These are phyloP conservation scores for Apium graveolens DNA, from an alignment of 129 eudicot species.

Conservation along the genomic window DNA sequence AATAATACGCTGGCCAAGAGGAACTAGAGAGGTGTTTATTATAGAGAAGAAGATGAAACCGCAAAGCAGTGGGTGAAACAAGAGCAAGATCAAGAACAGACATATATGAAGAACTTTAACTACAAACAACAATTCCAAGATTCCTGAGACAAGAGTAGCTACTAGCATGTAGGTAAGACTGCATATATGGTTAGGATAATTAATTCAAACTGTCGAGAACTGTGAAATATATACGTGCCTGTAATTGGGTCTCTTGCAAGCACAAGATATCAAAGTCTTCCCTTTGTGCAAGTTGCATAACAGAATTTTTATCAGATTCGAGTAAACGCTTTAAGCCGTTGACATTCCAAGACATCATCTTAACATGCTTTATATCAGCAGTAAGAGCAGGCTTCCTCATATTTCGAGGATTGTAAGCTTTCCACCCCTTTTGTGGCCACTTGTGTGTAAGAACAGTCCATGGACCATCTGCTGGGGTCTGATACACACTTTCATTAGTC, in stretches of 20 bases:
- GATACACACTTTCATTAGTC: constrained; percentile 26
- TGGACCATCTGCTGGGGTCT: constrained; percentile 43
- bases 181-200: not conserved
- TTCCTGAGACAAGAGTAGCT: not conserved
- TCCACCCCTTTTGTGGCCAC: constrained; percentile 90
- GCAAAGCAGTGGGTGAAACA: not conserved
- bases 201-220: not conserved
- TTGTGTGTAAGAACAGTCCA: constrained; percentile 94
- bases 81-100: not conserved
- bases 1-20: too few species aligned
- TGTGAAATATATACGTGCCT: constrained; percentile 33
- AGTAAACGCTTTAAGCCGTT: constrained; percentile 81
- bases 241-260: constrained; percentile 92
- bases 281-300: constrained; percentile 59
- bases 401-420: constrained; percentile 67
- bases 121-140: not conserved
- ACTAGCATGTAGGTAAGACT: not conserved
- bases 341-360: constrained; percentile 92
- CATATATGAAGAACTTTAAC: not conserved
- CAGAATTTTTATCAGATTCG: constrained; percentile 53
- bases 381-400: constrained; percentile 77
- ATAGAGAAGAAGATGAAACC: not conserved
- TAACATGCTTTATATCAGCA: constrained; percentile 42
- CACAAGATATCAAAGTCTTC: too few species aligned
- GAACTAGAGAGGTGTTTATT: too few species aligned